Percentiles rank a stretch among this genome's conserved stretches.
Conservation (phyloP, 2,329 filamentous ascomycete genomes). For the Phaeosphaeriaceae sp. region DNA sequence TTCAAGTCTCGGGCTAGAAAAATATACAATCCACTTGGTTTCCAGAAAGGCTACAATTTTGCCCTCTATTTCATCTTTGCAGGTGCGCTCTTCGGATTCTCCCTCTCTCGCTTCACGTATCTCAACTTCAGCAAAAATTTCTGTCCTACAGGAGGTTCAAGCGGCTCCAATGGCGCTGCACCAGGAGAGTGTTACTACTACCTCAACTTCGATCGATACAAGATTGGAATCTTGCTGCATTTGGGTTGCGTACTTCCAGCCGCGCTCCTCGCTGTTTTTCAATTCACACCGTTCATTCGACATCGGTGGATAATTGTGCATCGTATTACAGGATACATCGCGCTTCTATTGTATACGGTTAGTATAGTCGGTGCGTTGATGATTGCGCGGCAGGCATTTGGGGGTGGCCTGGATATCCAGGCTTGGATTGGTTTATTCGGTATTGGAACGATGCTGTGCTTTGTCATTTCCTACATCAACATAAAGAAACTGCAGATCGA, state of each 20-base stretch:
- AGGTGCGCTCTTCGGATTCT: conserved; percentile 42
- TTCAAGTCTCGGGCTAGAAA: conserved; percentile 17
- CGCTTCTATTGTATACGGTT: conserved; percentile 57
- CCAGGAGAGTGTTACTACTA: conserved; percentile 57
- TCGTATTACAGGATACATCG: conserved; percentile 65
- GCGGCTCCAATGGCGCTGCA: conserved; percentile 30
- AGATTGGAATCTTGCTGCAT: conserved; percentile 53
- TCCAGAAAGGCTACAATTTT: conserved; percentile 65
- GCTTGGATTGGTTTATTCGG: conserved; percentile 52
- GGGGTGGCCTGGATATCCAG: conserved; percentile 61
- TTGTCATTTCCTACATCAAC: conserved; percentile 60
- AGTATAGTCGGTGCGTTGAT: conserved; percentile 60
- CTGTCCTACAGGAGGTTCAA: conserved; percentile 14
- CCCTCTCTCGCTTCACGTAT: conserved; percentile 57
- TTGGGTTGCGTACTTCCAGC: conserved; percentile 50
- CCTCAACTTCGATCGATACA: conserved; percentile 37
- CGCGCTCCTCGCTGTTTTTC: conserved; percentile 48
- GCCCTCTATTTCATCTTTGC: conserved; percentile 51
- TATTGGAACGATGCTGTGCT: conserved; percentile 53
- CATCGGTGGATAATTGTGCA: conserved; percentile 62
- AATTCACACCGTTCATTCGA: conserved; percentile 54
- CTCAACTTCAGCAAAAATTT: conserved; percentile 53
- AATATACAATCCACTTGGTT: conserved; percentile 56
- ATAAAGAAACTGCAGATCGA: conserved; percentile 65
- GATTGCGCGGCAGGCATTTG: conserved; percentile 59